A percentile compares a stretch with the other conserved stretches of the same genome.
Conservation (phyloP, 1,139 yeast genomes). For the Blastobotrys malaysiensis region DNA sequence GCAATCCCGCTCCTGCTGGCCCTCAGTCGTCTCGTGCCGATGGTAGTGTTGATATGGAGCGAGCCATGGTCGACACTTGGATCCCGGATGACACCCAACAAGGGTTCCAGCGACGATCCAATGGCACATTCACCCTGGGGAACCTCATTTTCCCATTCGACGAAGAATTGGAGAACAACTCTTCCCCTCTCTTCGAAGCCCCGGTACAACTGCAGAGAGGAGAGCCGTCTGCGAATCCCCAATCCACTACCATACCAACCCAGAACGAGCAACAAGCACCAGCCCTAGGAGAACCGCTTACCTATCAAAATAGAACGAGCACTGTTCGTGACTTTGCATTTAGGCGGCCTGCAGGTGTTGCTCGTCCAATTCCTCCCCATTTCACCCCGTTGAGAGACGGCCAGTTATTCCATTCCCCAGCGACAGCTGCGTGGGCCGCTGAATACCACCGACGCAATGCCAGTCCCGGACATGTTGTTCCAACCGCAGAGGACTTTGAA, state of each 20-base stretch:
- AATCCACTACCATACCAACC: background rate
- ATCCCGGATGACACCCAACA: background rate
- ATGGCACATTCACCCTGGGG: background rate
- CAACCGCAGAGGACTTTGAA: background rate
- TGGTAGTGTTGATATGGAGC: background rate
- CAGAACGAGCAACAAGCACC: background rate
- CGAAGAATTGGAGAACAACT: background rate
- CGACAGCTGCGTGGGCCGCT: background rate
- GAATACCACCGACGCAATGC: background rate
- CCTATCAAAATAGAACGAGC: background rate
- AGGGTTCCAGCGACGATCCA: background rate
- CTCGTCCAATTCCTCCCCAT: background rate
- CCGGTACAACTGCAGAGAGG: background rate
- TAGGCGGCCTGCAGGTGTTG: background rate
- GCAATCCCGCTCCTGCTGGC: background rate
- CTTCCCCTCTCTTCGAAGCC: background rate
- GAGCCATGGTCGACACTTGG: background rate
- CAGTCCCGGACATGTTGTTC: background rate
- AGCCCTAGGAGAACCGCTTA: background rate
- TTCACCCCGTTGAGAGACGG: background rate
- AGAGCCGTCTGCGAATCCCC: background rate
- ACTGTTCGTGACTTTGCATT: background rate
- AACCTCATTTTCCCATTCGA: background rate
- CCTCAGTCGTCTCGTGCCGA: background rate
- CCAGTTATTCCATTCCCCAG: background rate